Percentiles rank a stretch among this genome's conserved stretches.
These are phyloP conservation scores for Clitoria ternatea DNA, from an alignment of 306 rosid genomes.

Conservation along the genomic window DNA sequence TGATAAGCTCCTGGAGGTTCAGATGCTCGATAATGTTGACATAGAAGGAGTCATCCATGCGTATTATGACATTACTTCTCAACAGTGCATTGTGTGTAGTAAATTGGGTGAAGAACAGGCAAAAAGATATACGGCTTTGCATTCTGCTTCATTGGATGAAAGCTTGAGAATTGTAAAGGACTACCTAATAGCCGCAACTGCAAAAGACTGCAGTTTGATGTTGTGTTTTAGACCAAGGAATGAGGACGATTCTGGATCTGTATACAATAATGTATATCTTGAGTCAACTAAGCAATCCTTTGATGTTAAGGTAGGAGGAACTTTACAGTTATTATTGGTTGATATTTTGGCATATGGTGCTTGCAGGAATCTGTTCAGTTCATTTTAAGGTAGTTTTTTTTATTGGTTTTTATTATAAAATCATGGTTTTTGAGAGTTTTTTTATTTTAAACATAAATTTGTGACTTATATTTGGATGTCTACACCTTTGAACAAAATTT, in stretches of 20 bases:
- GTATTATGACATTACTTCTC: conserved; percentile 63
- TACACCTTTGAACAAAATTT: neutral
- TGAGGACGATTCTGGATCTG: conserved; percentile 45
- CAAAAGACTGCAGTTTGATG: conserved; percentile 96
- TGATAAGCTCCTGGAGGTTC: conserved; percentile 71
- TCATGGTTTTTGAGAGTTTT: too few species aligned
- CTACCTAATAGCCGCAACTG: conserved; percentile 83
- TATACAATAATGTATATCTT: conserved; percentile 45
- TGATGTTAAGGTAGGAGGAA: conserved; percentile 65
- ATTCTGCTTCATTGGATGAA: conserved; percentile 75
- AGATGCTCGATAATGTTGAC: conserved; percentile 80
- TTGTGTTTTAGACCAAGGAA: conserved; percentile 65
- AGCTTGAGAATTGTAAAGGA: conserved; percentile 72
- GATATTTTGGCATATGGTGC: neutral
- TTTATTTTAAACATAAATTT: neutral
- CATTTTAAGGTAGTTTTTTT: neutral
- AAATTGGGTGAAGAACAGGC: conserved; percentile 56
- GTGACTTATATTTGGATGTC: neutral
- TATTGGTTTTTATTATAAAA: too few species aligned
- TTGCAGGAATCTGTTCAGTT: neutral
- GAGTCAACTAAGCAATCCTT: conserved; percentile 66
- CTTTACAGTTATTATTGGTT: conserved; percentile 11
- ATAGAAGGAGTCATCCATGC: conserved; percentile 93
- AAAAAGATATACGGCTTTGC: conserved; percentile 52
- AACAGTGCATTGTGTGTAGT: conserved; percentile 68